Percentiles rank a stretch among this genome's conserved stretches.
These are phyloP conservation scores for Myriosclerotinia duriaeana DNA, from an alignment of 2,329 filamentous ascomycete genomes.

Conservation along the genomic window DNA sequence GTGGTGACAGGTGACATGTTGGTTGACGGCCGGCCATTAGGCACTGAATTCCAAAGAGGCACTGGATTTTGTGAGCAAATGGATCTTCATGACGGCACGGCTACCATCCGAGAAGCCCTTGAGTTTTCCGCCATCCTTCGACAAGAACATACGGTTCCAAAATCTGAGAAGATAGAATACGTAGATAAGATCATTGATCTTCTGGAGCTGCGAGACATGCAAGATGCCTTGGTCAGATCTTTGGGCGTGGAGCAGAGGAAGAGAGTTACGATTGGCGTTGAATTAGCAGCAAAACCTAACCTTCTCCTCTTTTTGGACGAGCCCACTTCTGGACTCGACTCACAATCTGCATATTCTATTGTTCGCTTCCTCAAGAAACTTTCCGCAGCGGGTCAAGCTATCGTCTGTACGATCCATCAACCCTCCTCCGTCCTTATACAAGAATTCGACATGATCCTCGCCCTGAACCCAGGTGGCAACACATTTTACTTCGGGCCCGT, in stretches of 20 bases:
- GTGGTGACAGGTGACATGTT: conserved; percentile 64
- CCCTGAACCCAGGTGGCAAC: conserved; percentile 64
- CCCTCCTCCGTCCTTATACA: conserved; percentile 68
- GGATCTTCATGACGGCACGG: conserved; percentile 67
- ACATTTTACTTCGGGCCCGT: conserved; percentile 74
- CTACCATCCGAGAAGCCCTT: conserved; percentile 66
- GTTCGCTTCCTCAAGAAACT: conserved; percentile 69
- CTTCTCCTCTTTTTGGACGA: conserved; percentile 71
- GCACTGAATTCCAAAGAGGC: conserved; percentile 63
- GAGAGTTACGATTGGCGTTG: conserved; percentile 70
- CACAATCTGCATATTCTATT: conserved; percentile 67
- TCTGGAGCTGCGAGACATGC: conserved; percentile 62
- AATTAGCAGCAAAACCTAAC: conserved; percentile 67
- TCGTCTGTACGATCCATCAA: conserved; percentile 74
- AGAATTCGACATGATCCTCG: conserved; percentile 72
- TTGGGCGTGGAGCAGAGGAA: conserved; percentile 65
- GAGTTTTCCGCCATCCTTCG: conserved; percentile 67
- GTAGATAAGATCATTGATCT: conserved; percentile 66
- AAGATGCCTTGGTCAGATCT: conserved; percentile 65
- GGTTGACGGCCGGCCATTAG: conserved; percentile 64
- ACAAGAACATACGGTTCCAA: conserved; percentile 55
- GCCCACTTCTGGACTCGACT: conserved; percentile 69
- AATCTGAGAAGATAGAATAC: conserved; percentile 63
- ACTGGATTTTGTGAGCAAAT: conserved; percentile 73
- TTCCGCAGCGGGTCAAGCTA: conserved; percentile 64